Evolutionary conservation across 2,329 filamentous ascomycete species (phyloP).

Genomic region (Claviceps digitariae): DNA sequence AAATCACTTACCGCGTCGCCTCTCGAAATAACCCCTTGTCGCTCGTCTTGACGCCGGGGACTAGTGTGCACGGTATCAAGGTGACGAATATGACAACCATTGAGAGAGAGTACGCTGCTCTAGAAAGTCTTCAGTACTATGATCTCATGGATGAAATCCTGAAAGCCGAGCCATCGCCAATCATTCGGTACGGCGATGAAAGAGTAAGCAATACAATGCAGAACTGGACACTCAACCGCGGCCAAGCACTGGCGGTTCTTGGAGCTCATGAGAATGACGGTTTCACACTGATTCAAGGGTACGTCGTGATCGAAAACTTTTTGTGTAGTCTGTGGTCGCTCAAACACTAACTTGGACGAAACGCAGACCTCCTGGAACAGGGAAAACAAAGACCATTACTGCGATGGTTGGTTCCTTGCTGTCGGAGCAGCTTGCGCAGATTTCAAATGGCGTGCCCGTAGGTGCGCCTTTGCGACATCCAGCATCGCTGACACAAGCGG

Average conservation of each 20-base stretch:
- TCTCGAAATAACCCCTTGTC: slow-evolving; percentile 49
- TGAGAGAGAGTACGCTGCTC: slow-evolving; percentile 85
- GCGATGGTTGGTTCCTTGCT: slow-evolving; percentile 80
- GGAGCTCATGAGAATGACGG: slow-evolving; percentile 92
- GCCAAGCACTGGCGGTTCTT: slow-evolving; percentile 82
- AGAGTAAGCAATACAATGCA: slow-evolving; percentile 54
- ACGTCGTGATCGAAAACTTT: no score
- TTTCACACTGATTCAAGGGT: slow-evolving; percentile 91
- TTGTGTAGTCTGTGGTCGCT: no score
- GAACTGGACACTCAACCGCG: slow-evolving; percentile 74
- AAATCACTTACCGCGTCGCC: slow-evolving; percentile 76
- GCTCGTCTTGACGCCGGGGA: slow-evolving; percentile 52
- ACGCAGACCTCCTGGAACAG: slow-evolving; percentile 73
- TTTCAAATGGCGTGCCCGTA: slow-evolving; percentile 18
- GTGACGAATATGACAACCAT: slow-evolving; percentile 89
- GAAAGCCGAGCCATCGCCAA: slow-evolving; percentile 75
- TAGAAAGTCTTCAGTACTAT: slow-evolving; percentile 87
- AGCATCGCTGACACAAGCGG: slow-evolving; percentile 9
- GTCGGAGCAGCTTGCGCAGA: slow-evolving; percentile 23
- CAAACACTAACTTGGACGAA: slow-evolving; percentile 19
- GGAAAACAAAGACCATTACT: slow-evolving; percentile 96
- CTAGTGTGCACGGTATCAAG: slow-evolving; percentile 61
- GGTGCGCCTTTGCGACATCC: slow-evolving; percentile 17
- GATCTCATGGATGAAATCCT: slow-evolving; percentile 90
- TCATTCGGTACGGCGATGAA: slow-evolving; percentile 67